phyloP scores from a whole-genome alignment of 2,329 filamentous ascomycete genomes.

The Reticulascus tulasneorum region DNA sequence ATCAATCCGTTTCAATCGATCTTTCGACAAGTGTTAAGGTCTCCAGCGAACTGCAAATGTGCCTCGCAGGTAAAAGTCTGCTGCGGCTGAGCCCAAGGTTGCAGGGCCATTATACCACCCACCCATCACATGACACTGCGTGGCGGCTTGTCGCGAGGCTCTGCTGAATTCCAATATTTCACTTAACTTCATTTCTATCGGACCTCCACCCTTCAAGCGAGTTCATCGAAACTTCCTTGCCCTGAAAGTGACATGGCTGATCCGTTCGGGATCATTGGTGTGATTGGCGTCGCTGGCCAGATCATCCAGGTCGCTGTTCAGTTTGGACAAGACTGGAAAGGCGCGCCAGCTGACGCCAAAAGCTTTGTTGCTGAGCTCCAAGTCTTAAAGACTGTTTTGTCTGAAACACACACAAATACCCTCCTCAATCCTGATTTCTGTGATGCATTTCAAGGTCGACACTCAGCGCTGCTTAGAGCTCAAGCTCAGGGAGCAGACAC shows the following conservation, averaged over 20 bases:
- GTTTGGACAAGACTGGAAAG: conserved; percentile 12
- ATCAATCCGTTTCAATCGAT: too few species aligned
- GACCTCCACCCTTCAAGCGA: too few species aligned
- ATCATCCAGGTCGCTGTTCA: background rate
- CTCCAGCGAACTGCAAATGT: too few species aligned
- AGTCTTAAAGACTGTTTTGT: conserved; percentile 7
- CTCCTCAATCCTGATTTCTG: conserved; percentile 16
- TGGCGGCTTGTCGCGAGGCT: too few species aligned
- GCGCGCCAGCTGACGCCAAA: conserved; percentile 8
- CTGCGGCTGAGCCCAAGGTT: too few species aligned
- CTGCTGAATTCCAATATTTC: too few species aligned
- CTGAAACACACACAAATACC: conserved; percentile 8
- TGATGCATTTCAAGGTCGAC: conserved; percentile 15
- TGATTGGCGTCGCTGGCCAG: conserved; percentile 10
- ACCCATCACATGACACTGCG: too few species aligned
- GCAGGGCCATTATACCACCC: too few species aligned
- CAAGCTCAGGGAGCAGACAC: background rate
- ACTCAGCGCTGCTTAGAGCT: conserved; percentile 12
- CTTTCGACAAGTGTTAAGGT: too few species aligned
- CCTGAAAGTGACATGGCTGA: conserved; percentile 10
- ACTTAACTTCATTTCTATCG: too few species aligned
- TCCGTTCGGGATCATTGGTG: conserved; percentile 7
- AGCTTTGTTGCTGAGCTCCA: conserved; percentile 9
- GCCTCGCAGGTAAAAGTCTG: too few species aligned
- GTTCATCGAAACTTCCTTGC: too few species aligned